phyloP scores from a whole-genome alignment of 192 early-diverging fungal genomes.

The Thamnidium elegans region DNA sequence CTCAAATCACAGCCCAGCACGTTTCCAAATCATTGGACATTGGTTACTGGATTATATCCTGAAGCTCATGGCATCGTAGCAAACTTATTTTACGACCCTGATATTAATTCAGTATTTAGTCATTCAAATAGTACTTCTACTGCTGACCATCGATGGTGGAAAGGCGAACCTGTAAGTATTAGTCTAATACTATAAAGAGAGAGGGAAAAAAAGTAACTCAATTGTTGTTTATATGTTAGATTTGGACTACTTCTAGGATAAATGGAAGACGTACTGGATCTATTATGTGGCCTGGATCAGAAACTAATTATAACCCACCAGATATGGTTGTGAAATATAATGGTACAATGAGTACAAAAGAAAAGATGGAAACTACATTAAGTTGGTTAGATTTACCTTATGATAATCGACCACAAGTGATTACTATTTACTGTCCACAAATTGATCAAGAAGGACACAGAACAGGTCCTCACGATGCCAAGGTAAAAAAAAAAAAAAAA shows the following conservation, averaged over 20 bases:
- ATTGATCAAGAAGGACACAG: conserved; percentile 77
- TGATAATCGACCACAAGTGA: conserved; percentile 68
- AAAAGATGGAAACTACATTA: conserved; percentile 60
- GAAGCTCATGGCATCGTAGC: conserved; percentile 89
- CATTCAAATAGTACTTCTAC: conserved; percentile 65
- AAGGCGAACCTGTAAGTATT: conserved; percentile 71
- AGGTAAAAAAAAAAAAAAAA: conserved; percentile 42
- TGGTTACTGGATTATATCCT: conserved; percentile 90
- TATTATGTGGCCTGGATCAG: conserved; percentile 87
- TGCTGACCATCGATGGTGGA: conserved; percentile 77
- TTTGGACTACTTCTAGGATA: conserved; percentile 83
- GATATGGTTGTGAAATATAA: conserved; percentile 64
- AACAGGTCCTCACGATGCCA: conserved; percentile 59
- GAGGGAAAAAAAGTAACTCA: neutral
- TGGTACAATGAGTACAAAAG: conserved; percentile 35
- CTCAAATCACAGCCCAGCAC: conserved; percentile 54
- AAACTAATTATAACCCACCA: conserved; percentile 52
- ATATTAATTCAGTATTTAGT: conserved; percentile 67
- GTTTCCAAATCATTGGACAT: conserved; percentile 91
- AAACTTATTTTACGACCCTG: conserved; percentile 77
- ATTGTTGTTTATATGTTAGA: conserved; percentile 20
- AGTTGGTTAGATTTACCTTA: conserved; percentile 80
- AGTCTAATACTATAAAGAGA: neutral
- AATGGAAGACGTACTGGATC: conserved; percentile 67
- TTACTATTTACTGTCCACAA: conserved; percentile 78